phyloP scores from a whole-genome alignment of 129 eudicot genomes.

The Chrysanthemum makinoi region DNA sequence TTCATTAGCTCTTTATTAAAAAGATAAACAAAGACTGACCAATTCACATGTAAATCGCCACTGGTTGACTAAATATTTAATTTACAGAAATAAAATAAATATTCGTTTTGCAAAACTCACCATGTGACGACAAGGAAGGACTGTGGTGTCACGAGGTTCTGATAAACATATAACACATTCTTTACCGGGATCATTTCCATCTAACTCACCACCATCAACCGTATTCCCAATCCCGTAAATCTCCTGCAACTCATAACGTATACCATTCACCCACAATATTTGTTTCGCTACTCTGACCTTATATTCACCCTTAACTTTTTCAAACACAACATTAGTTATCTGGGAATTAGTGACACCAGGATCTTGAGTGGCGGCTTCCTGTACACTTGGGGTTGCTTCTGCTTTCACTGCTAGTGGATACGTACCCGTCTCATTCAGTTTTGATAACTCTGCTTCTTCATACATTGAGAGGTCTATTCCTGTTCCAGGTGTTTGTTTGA shows the following conservation, averaged over 20 bases:
- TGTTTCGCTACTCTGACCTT: conserved; percentile 78
- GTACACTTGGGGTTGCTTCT: conserved; percentile 55
- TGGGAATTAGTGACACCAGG: conserved; percentile 60
- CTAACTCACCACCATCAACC: conserved; percentile 62
- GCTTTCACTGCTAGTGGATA: conserved; percentile 88
- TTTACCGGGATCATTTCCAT: conserved; percentile 79
- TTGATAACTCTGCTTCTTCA: conserved; percentile 48
- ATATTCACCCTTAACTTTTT: conserved; percentile 73
- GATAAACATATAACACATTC: conserved; percentile 98
- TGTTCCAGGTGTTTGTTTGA: conserved; percentile 76
- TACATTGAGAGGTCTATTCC: conserved; percentile 73
- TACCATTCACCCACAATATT: conserved; percentile 76
- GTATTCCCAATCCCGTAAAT: conserved; percentile 94
- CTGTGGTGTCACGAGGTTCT: conserved; percentile 93
- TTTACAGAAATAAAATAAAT: background rate
- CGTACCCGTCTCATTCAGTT: conserved; percentile 41
- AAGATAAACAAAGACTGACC: no score
- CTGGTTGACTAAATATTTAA: background rate
- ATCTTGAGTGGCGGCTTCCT: conserved; percentile 30
- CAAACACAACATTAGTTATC: conserved; percentile 81
- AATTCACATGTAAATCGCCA: background rate
- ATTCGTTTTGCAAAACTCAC: conserved; percentile 25
- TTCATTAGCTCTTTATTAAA: background rate
- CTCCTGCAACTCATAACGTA: conserved; percentile 89
- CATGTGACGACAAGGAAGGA: conserved; percentile 99